Evolutionary conservation across 2,329 filamentous ascomycete species (phyloP).

Genomic region (Mycocentrospora acerina): DNA sequence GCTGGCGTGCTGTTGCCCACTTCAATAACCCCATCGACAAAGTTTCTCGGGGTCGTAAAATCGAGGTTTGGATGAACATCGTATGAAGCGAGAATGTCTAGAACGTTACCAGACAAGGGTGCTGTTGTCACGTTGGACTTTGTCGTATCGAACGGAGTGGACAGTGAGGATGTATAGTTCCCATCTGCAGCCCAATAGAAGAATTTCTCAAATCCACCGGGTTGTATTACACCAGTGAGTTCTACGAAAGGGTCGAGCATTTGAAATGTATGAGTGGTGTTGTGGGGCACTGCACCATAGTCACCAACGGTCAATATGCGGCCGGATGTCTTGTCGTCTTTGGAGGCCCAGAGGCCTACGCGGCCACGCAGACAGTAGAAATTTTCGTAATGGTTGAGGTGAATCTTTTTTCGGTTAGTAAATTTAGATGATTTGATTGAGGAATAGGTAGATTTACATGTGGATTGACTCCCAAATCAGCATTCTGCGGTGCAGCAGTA

Average conservation of each 20-base stretch:
- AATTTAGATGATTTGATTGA: neutral
- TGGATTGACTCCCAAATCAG: conserved; percentile 45
- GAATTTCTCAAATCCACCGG: conserved; percentile 53
- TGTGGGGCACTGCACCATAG: conserved; percentile 48
- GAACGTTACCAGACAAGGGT: conserved; percentile 23
- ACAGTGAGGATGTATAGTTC: conserved; percentile 39
- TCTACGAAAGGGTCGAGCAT: conserved; percentile 52
- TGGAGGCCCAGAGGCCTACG: conserved; percentile 50
- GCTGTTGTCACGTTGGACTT: conserved; percentile 30
- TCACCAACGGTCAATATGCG: conserved; percentile 49
- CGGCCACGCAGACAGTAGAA: conserved; percentile 50
- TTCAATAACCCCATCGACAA: conserved; percentile 47
- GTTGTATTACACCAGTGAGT: conserved; percentile 49
- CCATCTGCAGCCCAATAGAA: conserved; percentile 45
- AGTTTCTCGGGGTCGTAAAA: conserved; percentile 44
- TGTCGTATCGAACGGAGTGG: conserved; percentile 37
- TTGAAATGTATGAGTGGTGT: conserved; percentile 54
- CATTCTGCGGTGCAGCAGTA: conserved; percentile 45
- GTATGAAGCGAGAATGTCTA: conserved; percentile 44
- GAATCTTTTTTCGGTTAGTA: no score
- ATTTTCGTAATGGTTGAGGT: conserved; percentile 50
- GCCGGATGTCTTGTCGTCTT: conserved; percentile 33
- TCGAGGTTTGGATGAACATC: conserved; percentile 49
- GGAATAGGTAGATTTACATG: conserved; percentile 25
- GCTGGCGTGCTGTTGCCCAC: conserved; percentile 6